These are phyloP conservation scores for Calocybe cyanea DNA, from an alignment of 768 basidiomycete genomes.

Conservation along the genomic window DNA sequence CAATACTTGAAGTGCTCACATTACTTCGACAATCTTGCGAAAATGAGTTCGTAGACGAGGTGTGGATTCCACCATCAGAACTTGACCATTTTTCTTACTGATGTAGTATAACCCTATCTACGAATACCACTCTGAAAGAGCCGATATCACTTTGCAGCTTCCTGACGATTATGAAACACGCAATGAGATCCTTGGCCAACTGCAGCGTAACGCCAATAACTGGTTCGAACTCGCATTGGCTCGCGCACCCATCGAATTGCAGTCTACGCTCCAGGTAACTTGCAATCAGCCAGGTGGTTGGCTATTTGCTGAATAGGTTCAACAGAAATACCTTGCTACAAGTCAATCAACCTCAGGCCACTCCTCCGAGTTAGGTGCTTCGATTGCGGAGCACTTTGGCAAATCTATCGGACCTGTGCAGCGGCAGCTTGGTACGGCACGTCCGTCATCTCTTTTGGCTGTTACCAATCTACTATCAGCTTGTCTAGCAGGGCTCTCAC, in stretches of 20 bases:
- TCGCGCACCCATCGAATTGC: constrained; percentile 88
- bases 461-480: constrained; percentile 28
- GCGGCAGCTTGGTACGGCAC: constrained; percentile 50
- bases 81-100: not conserved
- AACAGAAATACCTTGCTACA: constrained; percentile 82
- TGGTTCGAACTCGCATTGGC: constrained; percentile 90
- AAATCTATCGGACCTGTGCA: constrained; percentile 77
- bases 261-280: constrained; percentile 83
- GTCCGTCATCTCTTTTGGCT: not conserved
- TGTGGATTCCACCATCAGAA: constrained; percentile 24
- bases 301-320: constrained; percentile 3
- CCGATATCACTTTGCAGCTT: constrained; percentile 70
- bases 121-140: constrained; percentile 77
- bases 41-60: constrained; percentile 90
- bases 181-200: constrained; percentile 74
- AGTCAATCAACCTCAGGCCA: constrained; percentile 69
- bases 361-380: constrained; percentile 86
- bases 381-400: constrained; percentile 82
- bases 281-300: constrained; percentile 1
- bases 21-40: constrained; percentile 84
- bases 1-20: constrained; percentile 89
- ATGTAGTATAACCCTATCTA: constrained; percentile 82
- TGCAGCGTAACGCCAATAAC: constrained; percentile 67
- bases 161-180: constrained; percentile 84
- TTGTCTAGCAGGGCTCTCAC: constrained; percentile 50